A percentile compares a stretch with the other conserved stretches of the same genome.
These are phyloP conservation scores for Sclerotinia sclerotiorum DNA, from an alignment of 2,329 filamentous ascomycete genomes.

Conservation along the genomic window DNA sequence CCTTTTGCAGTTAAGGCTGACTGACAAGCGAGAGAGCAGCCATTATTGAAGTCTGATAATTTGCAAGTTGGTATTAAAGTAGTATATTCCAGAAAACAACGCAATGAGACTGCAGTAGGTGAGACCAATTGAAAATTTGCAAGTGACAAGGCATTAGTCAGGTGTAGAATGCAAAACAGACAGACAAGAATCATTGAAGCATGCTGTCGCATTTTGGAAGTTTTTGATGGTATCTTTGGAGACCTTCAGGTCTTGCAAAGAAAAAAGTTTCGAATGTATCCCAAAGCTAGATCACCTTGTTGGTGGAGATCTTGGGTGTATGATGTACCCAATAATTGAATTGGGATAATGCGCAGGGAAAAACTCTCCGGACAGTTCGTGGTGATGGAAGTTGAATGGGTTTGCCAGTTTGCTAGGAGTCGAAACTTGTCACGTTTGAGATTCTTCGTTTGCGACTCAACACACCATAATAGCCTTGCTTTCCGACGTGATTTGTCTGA, in stretches of 20 bases:
- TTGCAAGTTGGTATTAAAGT: slow-evolving; percentile 34
- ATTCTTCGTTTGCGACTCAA: not conserved
- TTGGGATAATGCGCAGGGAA: not conserved
- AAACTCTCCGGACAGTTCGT: slow-evolving; percentile 1
- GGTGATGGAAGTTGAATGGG: not conserved
- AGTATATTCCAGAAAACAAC: slow-evolving; percentile 36
- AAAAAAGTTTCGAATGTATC: slow-evolving; percentile 9
- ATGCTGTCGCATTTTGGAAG: slow-evolving; percentile 20
- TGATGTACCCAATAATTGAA: slow-evolving; percentile 16
- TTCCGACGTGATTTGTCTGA: slow-evolving; percentile 19
- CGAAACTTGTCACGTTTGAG: slow-evolving; percentile 23
- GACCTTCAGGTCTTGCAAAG: slow-evolving; percentile 14
- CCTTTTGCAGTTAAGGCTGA: slow-evolving; percentile 29
- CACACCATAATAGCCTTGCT: slow-evolving; percentile 13
- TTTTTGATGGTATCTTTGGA: slow-evolving; percentile 12
- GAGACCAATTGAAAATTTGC: slow-evolving; percentile 39
- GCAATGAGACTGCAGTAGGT: slow-evolving; percentile 30
- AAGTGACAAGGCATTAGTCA: slow-evolving; percentile 36
- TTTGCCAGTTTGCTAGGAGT: not conserved
- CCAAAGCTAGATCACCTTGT: slow-evolving; percentile 9
- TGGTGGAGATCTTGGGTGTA: not conserved
- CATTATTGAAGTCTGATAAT: slow-evolving; percentile 35
- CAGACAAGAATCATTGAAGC: slow-evolving; percentile 21
- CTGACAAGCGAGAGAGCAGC: slow-evolving; percentile 36
- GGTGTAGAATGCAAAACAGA: slow-evolving; percentile 30